Evolutionary conservation across 306 rosid genomes (phyloP), one percentile per base, ranked within the genome.

Genomic region (Casuarina equisetifolia): DNA sequence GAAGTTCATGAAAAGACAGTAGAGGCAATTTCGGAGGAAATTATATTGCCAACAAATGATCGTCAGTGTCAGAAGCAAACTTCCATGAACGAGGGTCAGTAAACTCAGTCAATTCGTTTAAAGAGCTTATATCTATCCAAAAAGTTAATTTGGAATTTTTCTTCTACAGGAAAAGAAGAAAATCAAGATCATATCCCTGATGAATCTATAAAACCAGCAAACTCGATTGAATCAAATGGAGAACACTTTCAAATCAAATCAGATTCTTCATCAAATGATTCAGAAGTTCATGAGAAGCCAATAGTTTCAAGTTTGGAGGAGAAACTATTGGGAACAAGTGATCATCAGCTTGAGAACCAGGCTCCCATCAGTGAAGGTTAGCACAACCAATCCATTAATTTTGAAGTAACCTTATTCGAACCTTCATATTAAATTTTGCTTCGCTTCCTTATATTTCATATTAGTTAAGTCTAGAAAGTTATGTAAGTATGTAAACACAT

Each of bases 81-180:
- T 83, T 84, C 90, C 77, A 73, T 53, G 40, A 84, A 82, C 69
- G 85, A 86, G 83, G 92, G 96, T 89, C 70, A 55, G 88, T 38
- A 62, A 20, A 35, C 81, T 78, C 7, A 13, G n/a, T 67, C 50
- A 67, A 17, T 9, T 67, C 16, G 32, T 17, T 67, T 67, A 17
- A 42, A 67, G 16, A 67, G n/a, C 1, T 67, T 17, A 43, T 67
- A 40, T 39, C 1, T 40, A 17, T 67, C n/a, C 69, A 2, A 70
- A 13, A 44, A 35, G 20, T 40, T 63, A 58, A 32, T 25, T 45
- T 63, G 54, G 45, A 48, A 66, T 59, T 80, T 35, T 76, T 39
- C 82, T 63, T 58, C 51, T 78, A 46, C 58, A 84, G 89, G 39
- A 73, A 45, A 82, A 74, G 85, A 82, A 81, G 81, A 72, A 76